phyloP scores from a whole-genome alignment of 1,139 yeast genomes.

The Debaryomyces nepalensis region DNA sequence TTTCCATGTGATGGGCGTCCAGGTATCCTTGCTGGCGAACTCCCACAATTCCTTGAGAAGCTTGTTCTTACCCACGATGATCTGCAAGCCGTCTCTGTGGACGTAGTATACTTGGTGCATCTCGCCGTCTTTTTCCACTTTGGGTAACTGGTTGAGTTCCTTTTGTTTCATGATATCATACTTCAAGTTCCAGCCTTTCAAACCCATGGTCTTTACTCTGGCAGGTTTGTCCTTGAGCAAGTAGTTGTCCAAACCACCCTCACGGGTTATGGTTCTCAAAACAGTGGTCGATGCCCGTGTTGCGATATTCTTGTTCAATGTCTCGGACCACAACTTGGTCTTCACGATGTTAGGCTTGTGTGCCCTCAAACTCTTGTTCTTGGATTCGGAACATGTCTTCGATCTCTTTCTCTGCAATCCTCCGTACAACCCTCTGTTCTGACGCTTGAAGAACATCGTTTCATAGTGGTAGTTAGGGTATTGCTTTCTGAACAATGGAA shows the following conservation, averaged over 20 bases:
- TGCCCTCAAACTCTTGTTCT: conserved; percentile 73
- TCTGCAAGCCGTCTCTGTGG: conserved; percentile 50
- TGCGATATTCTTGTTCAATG: conserved; percentile 58
- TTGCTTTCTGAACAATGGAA: conserved; percentile 53
- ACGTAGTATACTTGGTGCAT: conserved; percentile 51
- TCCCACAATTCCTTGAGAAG: conserved; percentile 59
- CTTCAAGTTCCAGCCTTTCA: conserved; percentile 87
- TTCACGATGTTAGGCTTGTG: conserved; percentile 83
- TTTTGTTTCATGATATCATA: conserved; percentile 61
- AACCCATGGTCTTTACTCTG: conserved; percentile 88
- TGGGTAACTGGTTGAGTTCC: conserved; percentile 31
- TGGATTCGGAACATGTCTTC: conserved; percentile 73
- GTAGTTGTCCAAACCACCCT: conserved; percentile 93
- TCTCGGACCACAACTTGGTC: conserved; percentile 83
- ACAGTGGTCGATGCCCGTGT: conserved; percentile 80
- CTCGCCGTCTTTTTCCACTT: conserved; percentile 38
- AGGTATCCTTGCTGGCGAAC: conserved; percentile 52
- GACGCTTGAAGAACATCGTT: conserved; percentile 75
- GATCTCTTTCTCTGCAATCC: conserved; percentile 84
- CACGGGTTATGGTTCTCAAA: conserved; percentile 81
- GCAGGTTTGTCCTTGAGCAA: conserved; percentile 85
- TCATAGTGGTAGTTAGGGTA: conserved; percentile 86
- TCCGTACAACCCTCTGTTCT: conserved; percentile 87
- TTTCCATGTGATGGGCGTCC: conserved; percentile 48
- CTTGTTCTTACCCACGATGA: conserved; percentile 67